Percentiles rank a stretch among this genome's conserved stretches.
These are phyloP conservation scores for Didymosphaeria variabile DNA, from an alignment of 2,329 filamentous ascomycete genomes.

Conservation along the genomic window DNA sequence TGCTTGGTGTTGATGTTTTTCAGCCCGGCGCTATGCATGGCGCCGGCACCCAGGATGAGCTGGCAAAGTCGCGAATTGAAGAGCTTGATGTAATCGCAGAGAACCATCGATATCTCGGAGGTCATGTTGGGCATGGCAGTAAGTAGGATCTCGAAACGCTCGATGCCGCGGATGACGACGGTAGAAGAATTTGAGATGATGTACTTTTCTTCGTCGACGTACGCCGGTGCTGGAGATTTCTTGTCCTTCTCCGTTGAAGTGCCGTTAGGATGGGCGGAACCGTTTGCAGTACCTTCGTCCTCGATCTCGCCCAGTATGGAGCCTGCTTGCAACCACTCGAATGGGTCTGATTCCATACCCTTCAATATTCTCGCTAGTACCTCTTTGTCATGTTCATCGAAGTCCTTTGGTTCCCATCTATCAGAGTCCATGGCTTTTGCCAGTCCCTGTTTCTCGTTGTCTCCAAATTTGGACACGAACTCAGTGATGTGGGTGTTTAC, in stretches of 20 bases:
- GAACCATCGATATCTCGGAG: conserved; percentile 77
- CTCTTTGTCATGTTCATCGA: conserved; percentile 68
- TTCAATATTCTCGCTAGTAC: conserved; percentile 72
- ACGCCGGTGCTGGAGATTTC: conserved; percentile 66
- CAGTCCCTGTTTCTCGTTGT: conserved; percentile 76
- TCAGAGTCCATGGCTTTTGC: conserved; percentile 82
- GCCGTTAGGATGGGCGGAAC: conserved; percentile 42
- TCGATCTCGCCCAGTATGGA: conserved; percentile 41
- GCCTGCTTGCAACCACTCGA: conserved; percentile 70
- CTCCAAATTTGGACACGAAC: conserved; percentile 76
- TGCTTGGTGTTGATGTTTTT: conserved; percentile 94
- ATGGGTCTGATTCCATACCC: conserved; percentile 74
- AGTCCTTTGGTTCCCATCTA: conserved; percentile 81
- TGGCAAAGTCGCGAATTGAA: conserved; percentile 98
- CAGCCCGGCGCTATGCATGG: conserved; percentile 84
- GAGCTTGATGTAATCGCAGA: conserved; percentile 86
- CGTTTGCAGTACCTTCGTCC: conserved; percentile 33
- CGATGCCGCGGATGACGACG: conserved; percentile 80
- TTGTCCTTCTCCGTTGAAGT: conserved; percentile 42
- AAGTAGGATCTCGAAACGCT: conserved; percentile 83
- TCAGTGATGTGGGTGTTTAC: conserved; percentile 85
- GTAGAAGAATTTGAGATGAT: conserved; percentile 86
- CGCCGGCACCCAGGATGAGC: conserved; percentile 92
- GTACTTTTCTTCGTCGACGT: conserved; percentile 85
- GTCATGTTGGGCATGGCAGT: conserved; percentile 89